phyloP scores from a whole-genome alignment of 129 eudicot genomes.

The Arctium minus region DNA sequence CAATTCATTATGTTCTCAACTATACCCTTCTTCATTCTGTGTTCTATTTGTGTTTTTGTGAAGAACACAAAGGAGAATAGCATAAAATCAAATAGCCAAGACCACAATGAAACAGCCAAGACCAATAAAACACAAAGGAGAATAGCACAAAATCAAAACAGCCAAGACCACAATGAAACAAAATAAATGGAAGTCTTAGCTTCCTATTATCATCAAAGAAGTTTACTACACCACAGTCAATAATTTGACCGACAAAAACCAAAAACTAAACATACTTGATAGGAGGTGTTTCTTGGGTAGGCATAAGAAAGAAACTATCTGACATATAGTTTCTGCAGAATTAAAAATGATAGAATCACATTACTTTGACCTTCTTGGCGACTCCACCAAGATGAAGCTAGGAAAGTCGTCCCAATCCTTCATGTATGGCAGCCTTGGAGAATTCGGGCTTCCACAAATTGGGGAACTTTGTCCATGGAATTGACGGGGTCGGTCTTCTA shows the following conservation, averaged over 20 bases:
- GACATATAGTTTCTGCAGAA: slow-evolving; percentile 10
- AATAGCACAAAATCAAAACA: not conserved
- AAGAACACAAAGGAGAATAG: not conserved
- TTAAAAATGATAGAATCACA: not conserved
- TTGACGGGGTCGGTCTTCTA: slow-evolving; percentile 15
- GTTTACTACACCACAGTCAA: slow-evolving; percentile 26
- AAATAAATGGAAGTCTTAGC: not conserved
- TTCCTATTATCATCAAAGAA: not conserved
- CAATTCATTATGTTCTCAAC: not conserved
- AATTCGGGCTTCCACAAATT: slow-evolving; percentile 36
- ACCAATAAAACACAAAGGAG: not conserved
- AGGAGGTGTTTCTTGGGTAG: not conserved
- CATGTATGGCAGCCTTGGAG: slow-evolving; percentile 37
- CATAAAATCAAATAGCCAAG: not conserved
- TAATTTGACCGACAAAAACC: slow-evolving; percentile 21
- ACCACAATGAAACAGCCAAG: not conserved
- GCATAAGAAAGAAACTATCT: not conserved
- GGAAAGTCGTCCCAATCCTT: slow-evolving; percentile 32
- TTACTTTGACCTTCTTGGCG: slow-evolving; percentile 34
- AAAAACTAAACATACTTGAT: not conserved
- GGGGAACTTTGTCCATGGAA: slow-evolving; percentile 17
- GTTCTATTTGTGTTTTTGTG: not conserved
- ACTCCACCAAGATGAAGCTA: slow-evolving; percentile 33
- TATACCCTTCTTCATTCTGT: not conserved
- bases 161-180: not conserved